Base-by-base conservation (phyloP, 2,329 filamentous ascomycete genomes). In the Aureobasidium sp. region DNA sequence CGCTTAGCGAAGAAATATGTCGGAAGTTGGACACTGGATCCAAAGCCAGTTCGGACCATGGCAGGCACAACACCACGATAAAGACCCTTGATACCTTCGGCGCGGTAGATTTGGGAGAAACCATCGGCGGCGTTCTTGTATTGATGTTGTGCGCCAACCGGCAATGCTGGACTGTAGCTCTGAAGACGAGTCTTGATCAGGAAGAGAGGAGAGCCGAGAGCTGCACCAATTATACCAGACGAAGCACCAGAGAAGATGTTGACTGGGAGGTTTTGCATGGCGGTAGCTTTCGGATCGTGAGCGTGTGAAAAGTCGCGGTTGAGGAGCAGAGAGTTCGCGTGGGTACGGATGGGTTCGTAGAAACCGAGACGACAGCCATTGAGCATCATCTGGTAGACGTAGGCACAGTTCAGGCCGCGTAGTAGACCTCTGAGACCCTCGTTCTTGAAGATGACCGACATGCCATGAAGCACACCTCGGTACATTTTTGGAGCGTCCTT, bases 1-100 rank as follows among this genome's bases (percentile, higher is more conserved):
- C 94, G 82, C 81, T 99, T 99, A 13, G 93, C 94, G 70, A 97
- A 94, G 78, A 97, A 99, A 76, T 99, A 99, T 39, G 94, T 99
- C 2, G 94, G 94, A 64, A 99, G 81, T 77, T 99, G 94, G 12
- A 97, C 94, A 6, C 91, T 94, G 76, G 90, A 96, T 56, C 94
- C 94, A 69, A 96, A 97, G 27, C 93, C 93, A 1, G 94, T 99
- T 63, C 94, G 83, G 65, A 99, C 90, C 90, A 97, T 97, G 26
- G 94, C 92, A 3, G 94, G 93, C 3, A 86, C 87, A 1, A 97
- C 90, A 62, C 94, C 94, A 62, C 94, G 84, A 77, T 97, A 99
- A 27, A 97, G 77, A 1, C 94, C 94, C 61, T 79, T 79, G 37
- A 93, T 70, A 2, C 94, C 94, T 75, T 97, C 94, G 2, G 77